These are phyloP conservation scores for Strobilomyces confusus DNA, from an alignment of 768 basidiomycete genomes.

Conservation along the genomic window DNA sequence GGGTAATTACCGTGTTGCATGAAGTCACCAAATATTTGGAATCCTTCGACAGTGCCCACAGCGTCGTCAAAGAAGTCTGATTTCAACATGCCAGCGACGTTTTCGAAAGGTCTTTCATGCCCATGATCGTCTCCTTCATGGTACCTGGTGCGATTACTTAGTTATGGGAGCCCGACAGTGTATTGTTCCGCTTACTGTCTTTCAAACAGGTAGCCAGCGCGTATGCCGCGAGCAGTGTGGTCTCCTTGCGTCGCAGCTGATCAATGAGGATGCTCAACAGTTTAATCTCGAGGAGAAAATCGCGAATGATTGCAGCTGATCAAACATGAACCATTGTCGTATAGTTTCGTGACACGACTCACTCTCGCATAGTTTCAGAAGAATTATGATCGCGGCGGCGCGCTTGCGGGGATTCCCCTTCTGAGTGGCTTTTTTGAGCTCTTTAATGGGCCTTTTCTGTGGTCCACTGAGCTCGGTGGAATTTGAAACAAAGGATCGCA, in stretches of 20 bases:
- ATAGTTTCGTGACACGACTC: background rate
- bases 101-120: constrained; percentile 7
- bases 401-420: constrained; percentile 12
- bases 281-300: constrained; percentile 3
- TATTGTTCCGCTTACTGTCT: constrained; percentile 6
- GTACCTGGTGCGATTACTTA: constrained; percentile 5
- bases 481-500: constrained; percentile 2
- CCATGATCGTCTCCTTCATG: constrained; percentile 13
- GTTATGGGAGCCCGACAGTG: background rate
- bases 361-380: constrained; percentile 23
- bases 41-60: constrained; percentile 21
- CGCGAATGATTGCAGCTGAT: constrained; percentile 8
- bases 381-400: constrained; percentile 20
- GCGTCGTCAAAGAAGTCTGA: constrained; percentile 25
- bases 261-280: constrained; percentile 12
- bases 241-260: constrained; percentile 14
- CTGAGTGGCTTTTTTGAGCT: constrained; percentile 4
- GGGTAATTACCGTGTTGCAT: constrained; percentile 18
- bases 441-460: constrained; percentile 10
- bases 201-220: constrained; percentile 17
- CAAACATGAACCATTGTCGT: background rate
- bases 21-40: constrained; percentile 22
- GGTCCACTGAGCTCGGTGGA: background rate
- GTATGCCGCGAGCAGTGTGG: constrained; percentile 20
- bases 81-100: constrained; percentile 23